Percentiles rank a stretch among this genome's conserved stretches.
Evolutionary conservation across 306 rosid species (phyloP).

Genomic region (Cucurbita moschata): DNA sequence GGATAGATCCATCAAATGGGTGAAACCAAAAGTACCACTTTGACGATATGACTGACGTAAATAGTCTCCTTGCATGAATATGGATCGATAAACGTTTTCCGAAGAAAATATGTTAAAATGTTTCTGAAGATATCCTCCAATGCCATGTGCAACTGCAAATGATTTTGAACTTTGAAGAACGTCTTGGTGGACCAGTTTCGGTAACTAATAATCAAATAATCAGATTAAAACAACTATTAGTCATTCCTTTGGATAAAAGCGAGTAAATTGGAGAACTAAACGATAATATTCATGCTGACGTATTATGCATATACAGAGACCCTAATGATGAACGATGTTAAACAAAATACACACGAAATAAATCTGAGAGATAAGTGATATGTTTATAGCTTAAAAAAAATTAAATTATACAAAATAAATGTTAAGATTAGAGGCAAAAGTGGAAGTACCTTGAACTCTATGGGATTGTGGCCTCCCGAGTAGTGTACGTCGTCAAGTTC

Average conservation of each 20-base stretch:
- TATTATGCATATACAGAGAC: background rate
- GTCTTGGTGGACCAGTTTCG: slow-evolving; percentile 64
- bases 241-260: background rate
- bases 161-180: slow-evolving; percentile 38
- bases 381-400: background rate
- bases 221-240: background rate
- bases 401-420: too few relatives aligned
- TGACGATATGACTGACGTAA: slow-evolving; percentile 13
- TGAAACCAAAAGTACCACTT: slow-evolving; percentile 77
- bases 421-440: background rate
- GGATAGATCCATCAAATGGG: slow-evolving; percentile 68
- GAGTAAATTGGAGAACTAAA: background rate
- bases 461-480: slow-evolving; percentile 79
- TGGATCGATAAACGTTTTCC: slow-evolving; percentile 52
- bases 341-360: background rate
- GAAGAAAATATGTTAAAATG: slow-evolving; percentile 58
- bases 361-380: background rate
- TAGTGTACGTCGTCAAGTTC: slow-evolving; percentile 86
- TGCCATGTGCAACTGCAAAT: slow-evolving; percentile 36
- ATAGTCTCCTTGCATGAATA: slow-evolving; percentile 31
- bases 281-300: background rate
- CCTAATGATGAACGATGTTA: background rate
- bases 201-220: slow-evolving; percentile 37
- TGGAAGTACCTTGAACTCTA: slow-evolving; percentile 48
- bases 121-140: slow-evolving; percentile 43